These are phyloP conservation scores for Mycogone perniciosa DNA, from an alignment of 2,329 filamentous ascomycete genomes.

Conservation along the genomic window DNA sequence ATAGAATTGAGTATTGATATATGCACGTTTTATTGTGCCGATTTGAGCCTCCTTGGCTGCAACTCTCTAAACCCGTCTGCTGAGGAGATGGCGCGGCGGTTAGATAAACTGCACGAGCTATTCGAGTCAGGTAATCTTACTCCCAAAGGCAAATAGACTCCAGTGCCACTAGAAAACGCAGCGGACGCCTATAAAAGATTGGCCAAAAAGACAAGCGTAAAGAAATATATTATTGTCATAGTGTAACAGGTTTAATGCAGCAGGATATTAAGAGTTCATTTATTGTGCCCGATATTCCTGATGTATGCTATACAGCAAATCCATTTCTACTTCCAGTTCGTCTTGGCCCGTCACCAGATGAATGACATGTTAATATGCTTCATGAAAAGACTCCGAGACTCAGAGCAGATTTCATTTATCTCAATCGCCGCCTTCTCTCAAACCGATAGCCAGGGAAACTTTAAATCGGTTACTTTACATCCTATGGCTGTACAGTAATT, in stretches of 20 bases:
- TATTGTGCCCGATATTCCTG: no score
- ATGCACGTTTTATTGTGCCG: constrained; percentile 10
- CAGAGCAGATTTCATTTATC: no score
- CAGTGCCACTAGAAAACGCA: constrained; percentile 1
- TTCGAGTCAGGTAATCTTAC: constrained; percentile 5
- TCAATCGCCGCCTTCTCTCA: no score
- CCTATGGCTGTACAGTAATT: no score
- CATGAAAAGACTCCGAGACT: no score
- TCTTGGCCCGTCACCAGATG: no score
- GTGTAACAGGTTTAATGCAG: neutral
- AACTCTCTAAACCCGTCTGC: constrained; percentile 11
- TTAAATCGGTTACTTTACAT: no score
- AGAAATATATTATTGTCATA: constrained; percentile 7
- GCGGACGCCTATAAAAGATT: constrained; percentile 3
- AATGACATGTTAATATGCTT: no score
- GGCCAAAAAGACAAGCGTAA: neutral
- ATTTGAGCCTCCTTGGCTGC: constrained; percentile 10
- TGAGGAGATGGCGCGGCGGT: constrained; percentile 5
- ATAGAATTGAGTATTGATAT: constrained; percentile 9
- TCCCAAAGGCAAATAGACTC: constrained; percentile 1
- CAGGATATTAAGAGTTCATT: no score
- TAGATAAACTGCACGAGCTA: neutral
- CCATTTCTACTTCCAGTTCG: no score
- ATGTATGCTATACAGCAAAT: no score
- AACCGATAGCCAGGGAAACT: no score